These are phyloP conservation scores for Zoysia matrella DNA, from an alignment of 202 grass and related monocot species.

Conservation along the genomic window DNA sequence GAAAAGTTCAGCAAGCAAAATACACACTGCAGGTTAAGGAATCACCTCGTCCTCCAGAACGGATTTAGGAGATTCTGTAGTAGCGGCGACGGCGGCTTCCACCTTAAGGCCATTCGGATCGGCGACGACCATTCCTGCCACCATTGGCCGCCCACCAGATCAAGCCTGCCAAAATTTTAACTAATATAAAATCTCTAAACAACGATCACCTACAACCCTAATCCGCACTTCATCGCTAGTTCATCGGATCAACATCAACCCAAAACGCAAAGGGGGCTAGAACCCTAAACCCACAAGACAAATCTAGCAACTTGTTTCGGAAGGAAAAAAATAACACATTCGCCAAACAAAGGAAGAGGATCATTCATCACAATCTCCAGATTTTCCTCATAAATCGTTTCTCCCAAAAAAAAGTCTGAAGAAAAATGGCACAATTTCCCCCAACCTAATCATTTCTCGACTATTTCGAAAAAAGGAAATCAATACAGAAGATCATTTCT, in stretches of 20 bases:
- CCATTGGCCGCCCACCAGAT: slow-evolving; percentile 37
- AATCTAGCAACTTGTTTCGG: neutral
- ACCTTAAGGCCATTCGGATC: slow-evolving; percentile 47
- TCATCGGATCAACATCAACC: neutral
- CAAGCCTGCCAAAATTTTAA: slow-evolving; percentile 17
- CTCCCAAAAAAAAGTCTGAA: neutral
- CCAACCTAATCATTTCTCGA: neutral
- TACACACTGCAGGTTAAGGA: neutral
- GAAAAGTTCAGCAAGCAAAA: neutral
- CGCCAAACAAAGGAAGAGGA: too few species aligned
- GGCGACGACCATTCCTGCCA: slow-evolving; percentile 49
- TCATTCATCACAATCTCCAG: neutral
- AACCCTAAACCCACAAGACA: neutral
- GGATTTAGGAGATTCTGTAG: slow-evolving; percentile 79
- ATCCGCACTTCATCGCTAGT: neutral
- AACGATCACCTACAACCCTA: slow-evolving; percentile 14
- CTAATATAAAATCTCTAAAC: neutral
- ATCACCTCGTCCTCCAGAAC: slow-evolving; percentile 89
- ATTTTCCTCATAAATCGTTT: neutral
- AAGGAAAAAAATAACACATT: neutral
- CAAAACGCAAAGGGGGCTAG: neutral
- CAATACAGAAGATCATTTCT: neutral
- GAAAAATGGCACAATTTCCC: neutral
- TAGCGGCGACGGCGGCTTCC: slow-evolving; percentile 7
- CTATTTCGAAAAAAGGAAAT: neutral